Percentiles rank a stretch among this genome's conserved stretches.
Conservation (phyloP, 1,284 basidiomycete species). For the Schizophyllum commune region DNA sequence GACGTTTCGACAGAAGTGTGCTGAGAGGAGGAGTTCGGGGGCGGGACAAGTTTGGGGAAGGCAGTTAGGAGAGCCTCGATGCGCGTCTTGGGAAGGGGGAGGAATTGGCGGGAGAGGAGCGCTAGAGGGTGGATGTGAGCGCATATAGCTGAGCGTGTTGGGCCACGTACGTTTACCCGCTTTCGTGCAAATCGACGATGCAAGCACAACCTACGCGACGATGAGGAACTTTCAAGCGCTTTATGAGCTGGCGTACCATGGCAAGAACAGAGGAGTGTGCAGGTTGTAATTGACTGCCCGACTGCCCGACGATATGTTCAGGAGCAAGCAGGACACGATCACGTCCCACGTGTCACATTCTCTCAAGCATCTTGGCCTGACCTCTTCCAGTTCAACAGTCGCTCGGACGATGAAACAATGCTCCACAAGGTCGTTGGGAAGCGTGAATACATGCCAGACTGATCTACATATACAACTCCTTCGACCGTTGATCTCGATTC, state of each 20-base stretch:
- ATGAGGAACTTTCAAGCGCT: background rate
- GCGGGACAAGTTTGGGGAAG: conserved; percentile 97
- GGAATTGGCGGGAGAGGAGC: conserved; percentile 94
- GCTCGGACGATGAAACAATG: no score
- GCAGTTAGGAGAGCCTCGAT: conserved; percentile 95
- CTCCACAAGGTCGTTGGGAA: no score
- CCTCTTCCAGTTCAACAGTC: no score
- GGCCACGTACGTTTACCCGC: conserved; percentile 72
- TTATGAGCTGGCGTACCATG: background rate
- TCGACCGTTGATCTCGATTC: no score
- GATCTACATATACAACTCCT: no score
- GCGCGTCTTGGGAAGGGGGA: conserved; percentile 86
- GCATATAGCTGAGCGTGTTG: background rate
- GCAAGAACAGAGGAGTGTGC: no score
- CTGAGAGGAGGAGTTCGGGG: conserved; percentile 65
- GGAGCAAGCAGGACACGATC: background rate
- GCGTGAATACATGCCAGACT: no score
- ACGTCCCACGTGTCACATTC: background rate
- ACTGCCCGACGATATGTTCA: no score
- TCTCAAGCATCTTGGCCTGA: no score
- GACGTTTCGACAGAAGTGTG: conserved; percentile 93
- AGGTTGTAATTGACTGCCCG: no score
- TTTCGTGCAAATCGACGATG: conserved; percentile 91
- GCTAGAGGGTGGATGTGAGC: conserved; percentile 42
- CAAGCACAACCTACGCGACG: conserved; percentile 70